Evolutionary conservation across 805 yeast genomes (phyloP), one percentile per base, ranked within the genome.

Genomic region (Dipodascus albidus): DNA sequence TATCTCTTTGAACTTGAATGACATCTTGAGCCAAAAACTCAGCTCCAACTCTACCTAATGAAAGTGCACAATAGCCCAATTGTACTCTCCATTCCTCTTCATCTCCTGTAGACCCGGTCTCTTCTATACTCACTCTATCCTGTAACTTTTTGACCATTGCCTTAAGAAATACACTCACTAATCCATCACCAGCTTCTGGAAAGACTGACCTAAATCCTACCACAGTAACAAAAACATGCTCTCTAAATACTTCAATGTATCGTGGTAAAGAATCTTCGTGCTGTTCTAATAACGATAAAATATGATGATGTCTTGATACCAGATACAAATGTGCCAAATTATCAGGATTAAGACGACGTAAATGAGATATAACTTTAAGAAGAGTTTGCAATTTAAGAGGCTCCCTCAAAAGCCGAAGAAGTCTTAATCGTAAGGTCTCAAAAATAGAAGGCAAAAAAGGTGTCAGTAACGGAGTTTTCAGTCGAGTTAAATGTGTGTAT

Each of bases 1-100:
- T 33, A 15, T 21, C 47, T 31, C 27, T 11, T 19, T 38, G 44
- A 56, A 33, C 47, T 51, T 53, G 3, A 64, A 57, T 41, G 60
- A 62, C 42, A 38, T n/a, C 54, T 2, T 59, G 35, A 9, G 67
- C 65, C 68, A 86, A 83, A 64, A 87, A 86, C 60, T 85, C 87
- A 2, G 79, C 80, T 14, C 86, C 83, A 20, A 80, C 78, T 57
- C 89, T 73, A 1, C 85, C 82, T 52, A 91, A 72, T 38, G 96
- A 83, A 64, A 85, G 88, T n/a, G 96, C 84, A 59, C 96, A 87
- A 68, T 90, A 91, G 0, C 87, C 81, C 41, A 90, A 68, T 67
- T 91, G 99, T 33, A 91, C 69, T 58, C 90, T 78, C 21, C 89
- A 70, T 0, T 38, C 91, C 85, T 54, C 85, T 85, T 31, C 64